phyloP scores from a whole-genome alignment of 2,329 filamentous ascomycete genomes.

The Calonectria pteridis region DNA sequence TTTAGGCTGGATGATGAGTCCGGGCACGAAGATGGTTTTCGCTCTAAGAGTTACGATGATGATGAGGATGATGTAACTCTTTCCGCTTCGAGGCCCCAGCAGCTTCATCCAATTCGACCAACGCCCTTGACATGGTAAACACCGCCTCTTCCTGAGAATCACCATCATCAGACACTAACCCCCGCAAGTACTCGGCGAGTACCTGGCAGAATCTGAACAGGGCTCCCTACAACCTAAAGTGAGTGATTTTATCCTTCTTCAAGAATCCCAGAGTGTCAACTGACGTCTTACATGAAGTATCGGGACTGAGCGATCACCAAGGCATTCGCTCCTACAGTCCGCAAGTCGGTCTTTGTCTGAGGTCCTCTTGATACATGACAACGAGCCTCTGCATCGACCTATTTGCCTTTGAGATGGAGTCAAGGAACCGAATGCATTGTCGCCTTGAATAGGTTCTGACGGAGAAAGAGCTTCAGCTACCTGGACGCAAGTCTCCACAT shows the following conservation, averaged over 20 bases:
- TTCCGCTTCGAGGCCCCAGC: neutral
- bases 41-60: neutral
- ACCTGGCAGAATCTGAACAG: neutral
- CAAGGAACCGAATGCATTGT: no score
- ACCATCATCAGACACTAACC: neutral
- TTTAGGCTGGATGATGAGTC: neutral
- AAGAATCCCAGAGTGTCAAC: neutral
- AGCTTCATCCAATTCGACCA: neutral
- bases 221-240: neutral
- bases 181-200: neutral
- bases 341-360: neutral
- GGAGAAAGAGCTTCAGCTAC: neutral
- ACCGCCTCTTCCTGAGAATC: neutral
- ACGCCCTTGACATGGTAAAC: neutral
- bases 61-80: neutral
- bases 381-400: no score
- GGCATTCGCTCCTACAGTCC: neutral
- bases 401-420: no score
- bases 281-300: neutral
- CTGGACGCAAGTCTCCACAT: neutral
- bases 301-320: neutral
- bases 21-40: neutral
- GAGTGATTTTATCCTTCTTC: neutral
- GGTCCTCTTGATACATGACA: no score
- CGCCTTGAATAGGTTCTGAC: neutral